A percentile compares a stretch with the other conserved stretches of the same genome.
Conservation (phyloP, 176 grass and related monocot species). For the Juncus inflexus region DNA sequence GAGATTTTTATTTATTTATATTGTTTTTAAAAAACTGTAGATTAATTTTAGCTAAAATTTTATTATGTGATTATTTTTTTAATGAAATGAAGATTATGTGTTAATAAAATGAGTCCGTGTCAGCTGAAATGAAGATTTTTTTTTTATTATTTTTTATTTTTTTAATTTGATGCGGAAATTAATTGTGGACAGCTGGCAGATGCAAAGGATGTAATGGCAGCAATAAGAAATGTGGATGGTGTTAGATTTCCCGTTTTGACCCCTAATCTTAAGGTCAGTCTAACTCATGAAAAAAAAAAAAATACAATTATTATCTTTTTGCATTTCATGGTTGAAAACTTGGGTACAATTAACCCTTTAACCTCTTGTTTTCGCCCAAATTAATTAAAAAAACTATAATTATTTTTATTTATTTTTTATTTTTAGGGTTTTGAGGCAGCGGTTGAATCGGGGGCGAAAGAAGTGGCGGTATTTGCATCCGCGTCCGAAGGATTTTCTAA, state of each 20-base stretch:
- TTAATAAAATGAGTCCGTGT: conserved; percentile 5
- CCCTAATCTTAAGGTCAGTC: conserved; percentile 75
- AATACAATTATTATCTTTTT: too few relatives aligned
- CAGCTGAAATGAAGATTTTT: conserved; percentile 3
- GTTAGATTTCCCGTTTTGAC: conserved; percentile 69
- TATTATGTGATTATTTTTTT: conserved; percentile 2
- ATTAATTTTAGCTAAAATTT: conserved; percentile 1
- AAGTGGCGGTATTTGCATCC: conserved; percentile 80
- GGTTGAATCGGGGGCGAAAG: conserved; percentile 69
- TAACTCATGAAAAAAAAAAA: too few relatives aligned
- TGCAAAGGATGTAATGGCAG: conserved; percentile 84
- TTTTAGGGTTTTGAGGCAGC: conserved; percentile 82
- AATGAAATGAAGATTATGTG: background rate
- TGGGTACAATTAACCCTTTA: too few relatives aligned
- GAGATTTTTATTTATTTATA: background rate
- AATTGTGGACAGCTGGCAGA: conserved; percentile 54
- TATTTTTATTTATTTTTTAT: conserved; percentile 19
- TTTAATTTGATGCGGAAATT: background rate
- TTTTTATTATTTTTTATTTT: background rate
- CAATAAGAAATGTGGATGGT: conserved; percentile 49
- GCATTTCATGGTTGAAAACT: too few relatives aligned
- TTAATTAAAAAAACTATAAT: background rate
- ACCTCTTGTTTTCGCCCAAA: too few relatives aligned
- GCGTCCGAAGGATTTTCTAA: conserved; percentile 88
- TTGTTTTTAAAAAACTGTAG: background rate